Base-by-base conservation (phyloP, 306 rosid genomes). In the Vigna nakashimae region DNA sequence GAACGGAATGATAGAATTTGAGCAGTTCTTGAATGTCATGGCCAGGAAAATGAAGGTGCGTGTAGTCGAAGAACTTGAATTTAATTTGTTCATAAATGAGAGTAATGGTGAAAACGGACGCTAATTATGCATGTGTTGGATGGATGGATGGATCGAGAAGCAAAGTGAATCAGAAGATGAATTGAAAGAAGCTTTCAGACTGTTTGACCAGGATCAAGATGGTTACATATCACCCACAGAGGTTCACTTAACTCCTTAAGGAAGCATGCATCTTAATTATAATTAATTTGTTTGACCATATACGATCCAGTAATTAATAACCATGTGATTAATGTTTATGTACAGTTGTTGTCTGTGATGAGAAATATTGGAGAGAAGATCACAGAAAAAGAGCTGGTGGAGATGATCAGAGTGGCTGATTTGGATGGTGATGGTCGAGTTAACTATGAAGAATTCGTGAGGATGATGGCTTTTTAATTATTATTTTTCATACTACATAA, bases 391-490 rank as follows among this genome's bases (percentile, higher is more conserved):
- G 97, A 91, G 77, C 50, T 87, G 15, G 89, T 79, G 50, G 88
- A 85, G 53, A 91, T 91, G 97, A 80, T 91, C 9, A 90, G 55
- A 84, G 86, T 73, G 9, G 97, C 97, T 51, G 97, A 91, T 84
- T 73, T 87, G 75, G 88, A 90, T 60, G 93, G 97, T 24, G 96
- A 92, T 74, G 96, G 93, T 38, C 82, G 85, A 1, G 50, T 90
- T 70, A 88, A 86, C 66, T 92, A 79, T 64, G 81, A 87, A 62
- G 96, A 92, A 46, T 92, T 90, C 55, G 85, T 87, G 14, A 80
- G 86, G 68, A 88, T 92, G 86, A 90, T 92, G 93, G 63, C 84
- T 59, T 50, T 66, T 73, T 91, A 50, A 20, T 24, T 45, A 20
- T 24, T 43, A 36, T 7, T 67, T 67, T 1, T 17, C 12, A 6